Conservation (phyloP, 2,329 filamentous ascomycete genomes). For the Aspergillus sp. region DNA sequence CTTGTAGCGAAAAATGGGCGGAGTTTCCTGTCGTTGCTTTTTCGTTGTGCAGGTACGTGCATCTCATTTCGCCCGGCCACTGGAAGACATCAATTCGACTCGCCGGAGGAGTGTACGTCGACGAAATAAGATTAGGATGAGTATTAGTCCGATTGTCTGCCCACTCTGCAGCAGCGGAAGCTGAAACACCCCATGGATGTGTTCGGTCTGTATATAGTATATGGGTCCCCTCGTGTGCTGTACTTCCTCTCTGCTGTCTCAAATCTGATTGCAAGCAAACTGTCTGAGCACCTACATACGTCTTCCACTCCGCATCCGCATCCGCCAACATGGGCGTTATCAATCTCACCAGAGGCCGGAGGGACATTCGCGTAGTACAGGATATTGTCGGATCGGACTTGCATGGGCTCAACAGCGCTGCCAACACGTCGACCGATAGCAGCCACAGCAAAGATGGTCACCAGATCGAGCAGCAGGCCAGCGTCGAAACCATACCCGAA, state of each 20-base stretch:
- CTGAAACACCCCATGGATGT: no score
- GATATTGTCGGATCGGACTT: conserved; percentile 4
- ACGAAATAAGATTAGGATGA: no score
- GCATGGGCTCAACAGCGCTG: conserved; percentile 2
- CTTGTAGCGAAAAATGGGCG: not conserved
- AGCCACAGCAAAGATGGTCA: not conserved
- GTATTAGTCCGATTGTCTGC: no score
- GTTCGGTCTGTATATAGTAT: not conserved
- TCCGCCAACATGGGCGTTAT: conserved; percentile 4
- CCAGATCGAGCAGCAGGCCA: not conserved
- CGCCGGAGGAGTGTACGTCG: no score
- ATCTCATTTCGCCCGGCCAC: no score
- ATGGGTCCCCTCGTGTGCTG: no score
- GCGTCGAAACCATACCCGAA: not conserved
- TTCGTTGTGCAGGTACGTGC: not conserved
- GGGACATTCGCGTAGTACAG: conserved; percentile 5
- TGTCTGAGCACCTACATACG: no score
- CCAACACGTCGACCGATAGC: not conserved
- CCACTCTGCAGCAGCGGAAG: no score
- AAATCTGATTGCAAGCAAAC: no score
- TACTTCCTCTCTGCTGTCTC: no score
- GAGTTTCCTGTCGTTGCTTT: conserved; percentile 2
- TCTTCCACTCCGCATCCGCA: not conserved
- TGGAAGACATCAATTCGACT: no score
- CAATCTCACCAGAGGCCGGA: conserved; percentile 5